A percentile compares a stretch with the other conserved stretches of the same genome.
Evolutionary conservation across 2,329 filamentous ascomycete genomes (phyloP).

Genomic region (Colletotrichum spaethianum): DNA sequence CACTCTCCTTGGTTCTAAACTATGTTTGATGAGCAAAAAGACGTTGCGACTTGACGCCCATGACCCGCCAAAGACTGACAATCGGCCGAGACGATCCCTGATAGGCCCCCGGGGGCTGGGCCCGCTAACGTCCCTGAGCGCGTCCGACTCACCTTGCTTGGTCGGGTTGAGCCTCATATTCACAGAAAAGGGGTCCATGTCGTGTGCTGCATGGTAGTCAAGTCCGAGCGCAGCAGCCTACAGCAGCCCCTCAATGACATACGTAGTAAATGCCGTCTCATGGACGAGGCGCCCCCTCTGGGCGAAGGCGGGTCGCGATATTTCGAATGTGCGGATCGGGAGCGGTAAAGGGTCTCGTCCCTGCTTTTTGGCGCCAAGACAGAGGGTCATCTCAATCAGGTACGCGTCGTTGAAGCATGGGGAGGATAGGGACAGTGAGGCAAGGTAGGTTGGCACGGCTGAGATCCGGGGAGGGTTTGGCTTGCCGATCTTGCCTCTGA

Average conservation of each 20-base stretch:
- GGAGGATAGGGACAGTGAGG: background rate
- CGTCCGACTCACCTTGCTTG: constrained; percentile 14
- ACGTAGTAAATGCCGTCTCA: constrained; percentile 10
- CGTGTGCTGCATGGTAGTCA: background rate
- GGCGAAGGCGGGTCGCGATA: background rate
- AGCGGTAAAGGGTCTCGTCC: constrained; percentile 15
- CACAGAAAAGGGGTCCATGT: constrained; percentile 5
- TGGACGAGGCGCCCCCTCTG: constrained; percentile 2
- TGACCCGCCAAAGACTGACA: constrained; percentile 1
- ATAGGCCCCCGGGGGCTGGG: background rate
- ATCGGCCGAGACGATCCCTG: constrained; percentile 35
- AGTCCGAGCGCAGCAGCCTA: background rate
- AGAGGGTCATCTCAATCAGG: constrained; percentile 27
- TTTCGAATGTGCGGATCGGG: constrained; percentile 9
- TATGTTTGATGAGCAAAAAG: constrained; percentile 23
- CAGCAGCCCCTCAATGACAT: background rate
- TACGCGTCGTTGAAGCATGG: constrained; percentile 11
- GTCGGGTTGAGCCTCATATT: constrained; percentile 23
- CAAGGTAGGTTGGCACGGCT: constrained; percentile 13
- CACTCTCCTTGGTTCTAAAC: background rate
- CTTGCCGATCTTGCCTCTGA: constrained; percentile 32
- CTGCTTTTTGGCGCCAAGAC: constrained; percentile 30
- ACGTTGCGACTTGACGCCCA: constrained; percentile 15
- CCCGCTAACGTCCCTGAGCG: constrained; percentile 11
- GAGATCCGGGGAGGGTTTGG: constrained; percentile 18